Base-by-base conservation (phyloP, 106 monocot genomes). In the Narthecium ossifragum region DNA sequence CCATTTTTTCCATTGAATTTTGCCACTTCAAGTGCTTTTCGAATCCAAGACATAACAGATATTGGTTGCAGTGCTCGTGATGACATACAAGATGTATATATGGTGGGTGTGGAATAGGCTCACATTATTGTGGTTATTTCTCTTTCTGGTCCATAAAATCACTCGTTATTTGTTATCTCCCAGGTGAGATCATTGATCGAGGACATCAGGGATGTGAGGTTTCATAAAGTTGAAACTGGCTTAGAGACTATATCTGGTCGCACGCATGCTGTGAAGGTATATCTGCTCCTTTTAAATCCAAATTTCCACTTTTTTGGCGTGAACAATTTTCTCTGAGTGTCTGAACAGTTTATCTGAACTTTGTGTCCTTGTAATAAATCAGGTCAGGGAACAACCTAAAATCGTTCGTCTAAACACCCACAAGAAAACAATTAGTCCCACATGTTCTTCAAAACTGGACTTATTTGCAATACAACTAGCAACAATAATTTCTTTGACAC, bases 181-280 rank as follows among this genome's bases (percentile, higher is more conserved):
- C 46, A 94, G 93, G 94, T 86, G 57, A 80, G 94, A 64, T 86
- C 90, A 53, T 80, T 93, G 74, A 89, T 93, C 69, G 93, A 93
- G 68, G 93, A 93, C 69, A 93, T 93, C 36, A 75, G 80, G 70
- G 82, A 83, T 85, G 93, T 93, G 55, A 74, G 93, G 29, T 93
- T 93, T 62, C 89, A 88, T 71, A 93, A 93, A 70, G 93, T 93
- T 62, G 93, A 93, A 65, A 77, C 67, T 60, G 93, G 93, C 21
- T 78, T 93, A 65, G 85, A 89, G 75, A 85, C 82, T 6, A 93
- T 93, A 72, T 83, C 89, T 69, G 93, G 85, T 30, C 79, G 93
- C 4, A 93, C 93, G 25, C 85, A 94, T 83, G 94, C 89, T 55
- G 86, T 90, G 32, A 90, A 90, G 85, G 94, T 88, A 75, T 40